Percentiles rank a stretch among this genome's conserved stretches.
Conservation (phyloP, 2,329 filamentous ascomycete species). For the Microsporum audouinii region DNA sequence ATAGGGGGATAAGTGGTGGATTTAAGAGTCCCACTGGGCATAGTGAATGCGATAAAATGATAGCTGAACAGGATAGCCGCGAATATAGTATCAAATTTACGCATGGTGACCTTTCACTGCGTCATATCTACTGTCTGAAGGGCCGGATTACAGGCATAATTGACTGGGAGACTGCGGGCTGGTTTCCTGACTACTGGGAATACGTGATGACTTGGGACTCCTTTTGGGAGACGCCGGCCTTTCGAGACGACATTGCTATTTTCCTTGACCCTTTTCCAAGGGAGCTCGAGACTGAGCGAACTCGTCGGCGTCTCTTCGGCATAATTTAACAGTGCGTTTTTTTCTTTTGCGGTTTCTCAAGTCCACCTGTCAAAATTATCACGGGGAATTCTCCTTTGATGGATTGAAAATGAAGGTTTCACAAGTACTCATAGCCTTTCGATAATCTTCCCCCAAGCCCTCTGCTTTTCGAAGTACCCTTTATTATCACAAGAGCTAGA, state of each 20-base stretch:
- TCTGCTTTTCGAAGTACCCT: no score
- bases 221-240: slow-evolving; percentile 20
- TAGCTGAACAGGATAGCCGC: slow-evolving; percentile 3
- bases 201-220: slow-evolving; percentile 27
- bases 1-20: slow-evolving; percentile 21
- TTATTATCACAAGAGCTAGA: no score
- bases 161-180: slow-evolving; percentile 37
- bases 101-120: slow-evolving; percentile 21
- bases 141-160: slow-evolving; percentile 18
- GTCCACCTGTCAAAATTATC: no score
- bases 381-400: no score
- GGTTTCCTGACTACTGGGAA: slow-evolving; percentile 38
- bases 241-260: slow-evolving; percentile 17
- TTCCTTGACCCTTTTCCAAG: slow-evolving; percentile 30
- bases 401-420: no score
- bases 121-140: slow-evolving; percentile 19
- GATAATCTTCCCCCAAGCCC: no score
- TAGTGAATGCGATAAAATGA: slow-evolving; percentile 8
- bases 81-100: slow-evolving; percentile 15
- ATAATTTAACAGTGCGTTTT: not conserved
- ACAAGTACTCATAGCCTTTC: no score
- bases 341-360: no score
- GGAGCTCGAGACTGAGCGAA: slow-evolving; percentile 33
- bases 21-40: slow-evolving; percentile 11
- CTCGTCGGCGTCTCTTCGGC: slow-evolving; percentile 27